Percentiles rank a stretch among this genome's conserved stretches.
Conservation (phyloP, 495 filamentous ascomycete species). For the Tuber umbilicatum region DNA sequence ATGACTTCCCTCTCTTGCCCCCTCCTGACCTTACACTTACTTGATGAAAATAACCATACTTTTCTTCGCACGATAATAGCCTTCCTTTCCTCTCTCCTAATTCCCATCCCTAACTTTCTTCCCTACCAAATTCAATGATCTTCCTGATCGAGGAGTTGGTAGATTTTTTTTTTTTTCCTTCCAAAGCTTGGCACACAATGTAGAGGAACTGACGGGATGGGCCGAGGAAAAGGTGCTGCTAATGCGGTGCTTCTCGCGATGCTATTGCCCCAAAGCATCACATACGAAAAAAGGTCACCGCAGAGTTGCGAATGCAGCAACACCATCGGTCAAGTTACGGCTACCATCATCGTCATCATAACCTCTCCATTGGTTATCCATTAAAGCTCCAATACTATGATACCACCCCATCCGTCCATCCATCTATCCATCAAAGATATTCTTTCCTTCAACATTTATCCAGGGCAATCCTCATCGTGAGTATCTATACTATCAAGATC, state of each 20-base stretch:
- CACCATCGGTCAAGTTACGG: not conserved
- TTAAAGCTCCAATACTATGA: not conserved
- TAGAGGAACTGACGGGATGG: not conserved
- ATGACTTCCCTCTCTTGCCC: not conserved
- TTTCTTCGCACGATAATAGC: not conserved
- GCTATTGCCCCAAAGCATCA: not conserved
- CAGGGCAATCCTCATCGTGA: not conserved
- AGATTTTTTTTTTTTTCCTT: not conserved
- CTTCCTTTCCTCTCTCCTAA: not conserved
- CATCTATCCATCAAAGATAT: not conserved
- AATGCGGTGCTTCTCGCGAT: not conserved
- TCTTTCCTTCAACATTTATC: not conserved
- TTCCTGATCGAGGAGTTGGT: not conserved
- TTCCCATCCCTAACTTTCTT: not conserved
- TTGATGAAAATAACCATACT: not conserved
- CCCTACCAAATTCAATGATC: not conserved
- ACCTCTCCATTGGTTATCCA: not conserved
- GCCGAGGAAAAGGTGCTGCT: not conserved
- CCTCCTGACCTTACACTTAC: not conserved
- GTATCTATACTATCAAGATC: not conserved
- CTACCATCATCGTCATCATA: slow-evolving; percentile 1
- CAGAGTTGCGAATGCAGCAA: not conserved
- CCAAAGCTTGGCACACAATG: not conserved
- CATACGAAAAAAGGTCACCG: not conserved
- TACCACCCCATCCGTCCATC: not conserved